Conservation (phyloP, 257 asterid species). For the Gentiana dahurica region DNA sequence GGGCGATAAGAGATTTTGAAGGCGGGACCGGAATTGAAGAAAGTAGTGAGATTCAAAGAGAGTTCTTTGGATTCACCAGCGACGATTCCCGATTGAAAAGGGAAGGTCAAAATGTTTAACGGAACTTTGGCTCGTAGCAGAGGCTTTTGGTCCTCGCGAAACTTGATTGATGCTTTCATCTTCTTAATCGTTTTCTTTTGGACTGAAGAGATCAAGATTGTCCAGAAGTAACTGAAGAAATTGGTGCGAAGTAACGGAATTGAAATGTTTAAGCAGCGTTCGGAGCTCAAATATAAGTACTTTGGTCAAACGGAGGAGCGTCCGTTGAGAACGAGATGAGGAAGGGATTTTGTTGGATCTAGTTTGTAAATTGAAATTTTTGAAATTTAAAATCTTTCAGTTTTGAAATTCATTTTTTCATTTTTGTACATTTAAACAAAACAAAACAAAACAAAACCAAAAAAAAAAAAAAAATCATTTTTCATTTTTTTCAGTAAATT, state of each 20-base stretch:
- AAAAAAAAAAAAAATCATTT: too few relatives aligned
- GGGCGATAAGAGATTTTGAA: conserved; percentile 71
- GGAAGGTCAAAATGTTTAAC: conserved; percentile 48
- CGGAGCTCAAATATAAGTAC: neutral
- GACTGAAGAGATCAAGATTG: neutral
- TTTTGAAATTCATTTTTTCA: too few relatives aligned
- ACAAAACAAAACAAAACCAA: too few relatives aligned
- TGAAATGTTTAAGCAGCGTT: neutral
- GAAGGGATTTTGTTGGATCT: neutral
- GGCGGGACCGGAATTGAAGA: conserved; percentile 66
- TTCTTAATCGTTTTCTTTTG: neutral
- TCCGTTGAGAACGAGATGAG: conserved; percentile 8
- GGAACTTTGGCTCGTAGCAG: conserved; percentile 82
- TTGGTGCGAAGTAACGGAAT: neutral
- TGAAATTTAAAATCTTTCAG: conserved; percentile 1
- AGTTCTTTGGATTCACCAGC: conserved; percentile 83
- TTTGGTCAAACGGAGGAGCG: neutral
- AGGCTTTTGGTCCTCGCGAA: conserved; percentile 83
- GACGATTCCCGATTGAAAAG: conserved; percentile 71
- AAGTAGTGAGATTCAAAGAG: conserved; percentile 53
- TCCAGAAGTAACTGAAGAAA: neutral
- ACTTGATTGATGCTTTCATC: conserved; percentile 95
- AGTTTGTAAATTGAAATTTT: neutral
- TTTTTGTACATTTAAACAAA: too few relatives aligned
- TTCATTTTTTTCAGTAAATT: too few relatives aligned